Evolutionary conservation across 163 green algal species (phyloP).

Genomic region (Prototheca cutis): DNA sequence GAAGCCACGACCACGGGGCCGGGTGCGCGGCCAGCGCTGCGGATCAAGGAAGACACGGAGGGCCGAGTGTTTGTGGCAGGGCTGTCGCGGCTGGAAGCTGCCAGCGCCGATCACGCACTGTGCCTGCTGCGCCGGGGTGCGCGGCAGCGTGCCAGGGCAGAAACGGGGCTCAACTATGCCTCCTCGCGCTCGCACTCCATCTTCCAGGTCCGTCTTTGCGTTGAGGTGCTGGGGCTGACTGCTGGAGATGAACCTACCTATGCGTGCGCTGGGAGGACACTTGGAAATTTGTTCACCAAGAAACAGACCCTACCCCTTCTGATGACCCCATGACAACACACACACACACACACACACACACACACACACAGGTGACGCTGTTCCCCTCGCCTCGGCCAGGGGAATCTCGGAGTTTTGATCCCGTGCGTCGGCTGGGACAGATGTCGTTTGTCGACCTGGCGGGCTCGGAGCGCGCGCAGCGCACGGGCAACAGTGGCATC

Average conservation of each 20-base stretch:
- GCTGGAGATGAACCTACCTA: no score
- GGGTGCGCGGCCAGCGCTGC: conserved; percentile 27
- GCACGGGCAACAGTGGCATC: conserved; percentile 56
- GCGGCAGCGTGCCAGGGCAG: conserved; percentile 38
- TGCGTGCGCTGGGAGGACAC: no score
- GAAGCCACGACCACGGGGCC: conserved; percentile 5
- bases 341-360: no score
- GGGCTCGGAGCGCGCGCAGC: conserved; percentile 55
- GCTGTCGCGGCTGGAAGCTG: conserved; percentile 37
- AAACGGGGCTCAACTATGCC: conserved; percentile 54
- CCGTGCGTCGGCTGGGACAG: conserved; percentile 20
- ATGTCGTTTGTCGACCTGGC: conserved; percentile 73
- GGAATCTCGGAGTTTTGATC: not conserved
- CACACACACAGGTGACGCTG: not conserved
- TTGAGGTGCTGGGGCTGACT: no score
- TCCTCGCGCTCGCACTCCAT: conserved; percentile 68
- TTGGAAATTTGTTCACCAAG: no score
- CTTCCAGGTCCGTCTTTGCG: conserved; percentile 61
- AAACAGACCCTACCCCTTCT: no score
- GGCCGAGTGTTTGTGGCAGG: conserved; percentile 41
- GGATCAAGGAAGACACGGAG: conserved; percentile 46
- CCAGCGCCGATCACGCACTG: conserved; percentile 33
- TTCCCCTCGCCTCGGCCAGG: not conserved
- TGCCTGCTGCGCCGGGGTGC: conserved; percentile 35
- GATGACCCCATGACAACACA: no score